Conservation (phyloP, 805 yeast species). For the Candida ortonii region DNA sequence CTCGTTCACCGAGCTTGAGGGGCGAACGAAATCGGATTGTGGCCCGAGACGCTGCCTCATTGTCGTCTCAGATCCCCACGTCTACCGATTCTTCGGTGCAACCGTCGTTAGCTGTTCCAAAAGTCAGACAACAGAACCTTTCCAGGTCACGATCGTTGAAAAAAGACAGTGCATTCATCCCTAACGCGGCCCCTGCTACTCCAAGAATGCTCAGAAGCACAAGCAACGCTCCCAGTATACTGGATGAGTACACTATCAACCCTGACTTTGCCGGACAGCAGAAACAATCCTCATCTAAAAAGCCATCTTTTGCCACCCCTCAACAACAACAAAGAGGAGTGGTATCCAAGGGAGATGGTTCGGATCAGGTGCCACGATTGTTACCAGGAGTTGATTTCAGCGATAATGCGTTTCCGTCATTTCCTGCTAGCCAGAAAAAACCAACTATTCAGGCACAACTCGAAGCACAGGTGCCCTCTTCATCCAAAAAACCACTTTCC, state of each 20-base stretch:
- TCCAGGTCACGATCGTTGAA: slow-evolving; percentile 24
- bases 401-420: slow-evolving; percentile 11
- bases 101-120: slow-evolving; percentile 21
- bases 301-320: slow-evolving; percentile 17
- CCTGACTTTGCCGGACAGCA: slow-evolving; percentile 18
- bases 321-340: slow-evolving; percentile 18
- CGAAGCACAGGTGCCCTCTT: slow-evolving; percentile 20
- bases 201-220: slow-evolving; percentile 66
- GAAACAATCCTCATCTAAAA: slow-evolving; percentile 22
- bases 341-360: slow-evolving; percentile 8
- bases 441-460: slow-evolving; percentile 4
- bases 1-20: slow-evolving; percentile 3
- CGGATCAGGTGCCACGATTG: slow-evolving; percentile 15
- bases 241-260: slow-evolving; percentile 26
- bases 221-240: slow-evolving; percentile 31
- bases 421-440: slow-evolving; percentile 11
- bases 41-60: background rate
- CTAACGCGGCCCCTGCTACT: slow-evolving; percentile 56
- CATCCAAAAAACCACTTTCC: slow-evolving; percentile 13
- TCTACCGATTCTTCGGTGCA: slow-evolving; percentile 4
- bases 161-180: slow-evolving; percentile 11
- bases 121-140: slow-evolving; percentile 21
- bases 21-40: slow-evolving; percentile 5
- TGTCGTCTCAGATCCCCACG: background rate
- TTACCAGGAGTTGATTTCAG: slow-evolving; percentile 29